Base-by-base conservation (phyloP, 306 rosid genomes). In the Cicer bijugum region DNA sequence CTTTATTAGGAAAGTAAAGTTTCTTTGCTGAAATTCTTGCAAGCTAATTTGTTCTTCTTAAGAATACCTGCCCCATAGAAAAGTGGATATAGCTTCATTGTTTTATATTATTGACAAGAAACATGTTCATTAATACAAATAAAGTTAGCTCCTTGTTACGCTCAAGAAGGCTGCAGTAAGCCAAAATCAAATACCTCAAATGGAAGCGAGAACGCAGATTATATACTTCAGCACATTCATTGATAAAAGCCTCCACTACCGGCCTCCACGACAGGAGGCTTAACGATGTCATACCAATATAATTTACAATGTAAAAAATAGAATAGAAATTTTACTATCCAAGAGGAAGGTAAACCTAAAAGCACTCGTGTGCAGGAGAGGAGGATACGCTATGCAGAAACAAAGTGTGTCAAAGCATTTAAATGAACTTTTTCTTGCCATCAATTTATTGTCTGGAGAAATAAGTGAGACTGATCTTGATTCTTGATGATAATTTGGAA, bases 1-100 rank as follows among this genome's bases (percentile, higher is more conserved):
- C 98, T 82, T 91, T 64, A 91, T 72, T 64, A 93, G 91, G 80
- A 82, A 91, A 66, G 91, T 85, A 77, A 91, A 93, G 76, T 93
- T 88, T 83, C 88, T 93, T 12, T 37, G 87, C 77, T 20, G 52
- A 62, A 84, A 51, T 56, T 89, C 92, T 51, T 82, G 70, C 48
- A 73, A 20, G 43, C 85, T 90, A 71, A 89, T 87, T 17, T 17
- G 19, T 17, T 17, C 19, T 17, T 17, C 19, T 17, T 17, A 0
- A 17, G 19, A 17, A 17, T 17, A 17, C 19, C 19, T 17, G 1
- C 19, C 0, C 19, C 19, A 17, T 0, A 17, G 19, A 17, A 17
- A 17, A 56, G 56, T 39, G 17, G 6, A 15, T 53, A 64, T 35
- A 51, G 23, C 16, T 50, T 50, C 2, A 3, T 50, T 14, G 56